Evolutionary conservation across 768 basidiomycete species (phyloP), one percentile per base, ranked within the genome.

Genomic region (Mycena vulgaris): DNA sequence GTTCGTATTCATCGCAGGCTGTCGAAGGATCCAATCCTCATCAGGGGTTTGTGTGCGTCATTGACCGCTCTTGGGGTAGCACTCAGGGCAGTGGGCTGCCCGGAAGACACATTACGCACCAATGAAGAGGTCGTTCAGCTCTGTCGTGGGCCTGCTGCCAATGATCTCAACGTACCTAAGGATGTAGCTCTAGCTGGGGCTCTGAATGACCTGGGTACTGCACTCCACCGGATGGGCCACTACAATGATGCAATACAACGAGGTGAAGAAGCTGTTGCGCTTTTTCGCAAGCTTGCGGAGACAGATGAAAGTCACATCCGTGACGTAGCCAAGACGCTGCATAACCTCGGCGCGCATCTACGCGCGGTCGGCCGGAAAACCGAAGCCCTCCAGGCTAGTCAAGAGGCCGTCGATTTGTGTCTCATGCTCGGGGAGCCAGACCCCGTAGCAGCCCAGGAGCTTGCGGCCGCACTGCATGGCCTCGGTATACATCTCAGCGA

Each of bases 211-310:
- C 35, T 37, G 35, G 35, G 35, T 37, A 37, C 35, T 6, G 35
- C 14, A 37, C 35, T 37, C 39, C 37, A 17, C 37, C 61, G 21
- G 61, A 52, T 51, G 61, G 23, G 37, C 30, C 61, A 49, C 49
- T 7, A 25, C 35, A n/a, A 53, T 4, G 51, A 63, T 40, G 48
- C 62, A 37, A 28, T 63, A 42, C 33, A 21, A 30, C 28, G 21
- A 27, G 49, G 62, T 14, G 48, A 42, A 42, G 62, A 63, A 53
- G 35, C 62, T 10, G 62, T 63, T 52, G 21, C 14, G 51, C 51
- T 63, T 25, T 63, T 19, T 52, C 62, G 62, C 62, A 63, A 63
- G 48, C 62, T 63, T 21, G 51, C 51, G 23, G 51, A 63, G 51
- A 30, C 28, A 27, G 19, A 63, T 42, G 28, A 3, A 52, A 49